Evolutionary conservation across 805 yeast genomes (phyloP), one percentile per base, ranked within the genome.

Genomic region (Yamadazyma takamatsuzukensis): DNA sequence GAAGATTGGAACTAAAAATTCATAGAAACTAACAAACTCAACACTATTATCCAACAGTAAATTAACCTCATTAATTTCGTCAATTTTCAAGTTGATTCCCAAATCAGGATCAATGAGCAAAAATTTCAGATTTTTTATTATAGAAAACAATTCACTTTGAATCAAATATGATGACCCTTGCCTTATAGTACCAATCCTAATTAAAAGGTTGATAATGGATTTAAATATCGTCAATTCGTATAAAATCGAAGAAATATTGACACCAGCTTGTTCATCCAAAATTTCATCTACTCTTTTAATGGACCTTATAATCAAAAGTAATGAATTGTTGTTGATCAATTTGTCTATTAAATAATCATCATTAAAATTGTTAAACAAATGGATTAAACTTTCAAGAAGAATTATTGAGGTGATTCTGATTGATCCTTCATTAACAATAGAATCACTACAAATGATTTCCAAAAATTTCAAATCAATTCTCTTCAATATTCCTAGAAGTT

Each of bases 201-300:
- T 69, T 40, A 90, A 61, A 30, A 89, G 70, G 37, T 79, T 78
- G 25, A 86, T 53, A 0, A 83, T 75, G 0, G 90, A 70, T 45
- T 82, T 83, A 61, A 82, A 83, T 1, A 85, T 80, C 0, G 93
- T 83, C 17, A 85, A 55, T 47, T 87, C 96, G 53, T 82, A 82
- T 1, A 85, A 54, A 16, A 83, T 56, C 3, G 75, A 59, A 5
- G 38, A 30, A 7, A 30, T 18, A 9, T 36, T 34, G 15, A 33
- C 33, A 4, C 14, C 14, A n/a, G 30, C 32, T 11, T 31, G 30
- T 15, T 34, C 38, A 37, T 78, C 78, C 30, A 76, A 45, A 33
- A 80, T 62, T 23, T 77, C 83, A 51, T 86, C 95, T 2, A 83
- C 73, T 36, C 85, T 64, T 47, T 78, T 76, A 28, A 88, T 61